These are phyloP conservation scores for Calonectria ilicicola DNA, from an alignment of 2,329 filamentous ascomycete genomes.

Conservation along the genomic window DNA sequence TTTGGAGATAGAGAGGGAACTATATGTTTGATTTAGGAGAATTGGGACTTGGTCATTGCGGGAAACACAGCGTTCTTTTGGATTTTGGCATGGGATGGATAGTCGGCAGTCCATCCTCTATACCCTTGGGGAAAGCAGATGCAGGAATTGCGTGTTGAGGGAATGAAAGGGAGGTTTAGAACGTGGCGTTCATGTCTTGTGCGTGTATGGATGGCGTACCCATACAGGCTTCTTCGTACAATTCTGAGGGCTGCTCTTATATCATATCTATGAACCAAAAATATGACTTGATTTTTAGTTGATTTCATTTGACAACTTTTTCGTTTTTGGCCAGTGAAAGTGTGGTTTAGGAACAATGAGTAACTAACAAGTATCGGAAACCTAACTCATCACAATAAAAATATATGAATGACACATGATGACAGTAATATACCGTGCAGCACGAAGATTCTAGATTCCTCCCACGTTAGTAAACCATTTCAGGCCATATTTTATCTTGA, in stretches of 20 bases:
- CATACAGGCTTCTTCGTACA: constrained; percentile 7
- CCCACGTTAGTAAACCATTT: too few species aligned
- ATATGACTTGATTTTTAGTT: neutral
- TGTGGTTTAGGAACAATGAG: neutral
- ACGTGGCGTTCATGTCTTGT: neutral
- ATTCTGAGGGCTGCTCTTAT: neutral
- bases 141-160: neutral
- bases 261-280: neutral
- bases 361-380: neutral
- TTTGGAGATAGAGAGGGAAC: constrained; percentile 17
- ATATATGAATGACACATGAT: neutral
- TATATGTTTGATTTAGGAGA: constrained; percentile 15
- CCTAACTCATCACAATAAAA: too few species aligned
- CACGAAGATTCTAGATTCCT: too few species aligned
- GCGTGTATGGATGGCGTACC: constrained; percentile 22
- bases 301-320: neutral
- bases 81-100: constrained; percentile 17
- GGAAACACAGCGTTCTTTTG: constrained; percentile 24
- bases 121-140: constrained; percentile 12
- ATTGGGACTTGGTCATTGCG: constrained; percentile 12
- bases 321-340: neutral
- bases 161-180: neutral
- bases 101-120: constrained; percentile 8
- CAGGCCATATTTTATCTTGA: too few species aligned
- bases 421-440: neutral